Percentiles rank a stretch among this genome's conserved stretches.
Evolutionary conservation across 1,139 yeast species (phyloP).

Genomic region (Kodamaea ohmeri): DNA sequence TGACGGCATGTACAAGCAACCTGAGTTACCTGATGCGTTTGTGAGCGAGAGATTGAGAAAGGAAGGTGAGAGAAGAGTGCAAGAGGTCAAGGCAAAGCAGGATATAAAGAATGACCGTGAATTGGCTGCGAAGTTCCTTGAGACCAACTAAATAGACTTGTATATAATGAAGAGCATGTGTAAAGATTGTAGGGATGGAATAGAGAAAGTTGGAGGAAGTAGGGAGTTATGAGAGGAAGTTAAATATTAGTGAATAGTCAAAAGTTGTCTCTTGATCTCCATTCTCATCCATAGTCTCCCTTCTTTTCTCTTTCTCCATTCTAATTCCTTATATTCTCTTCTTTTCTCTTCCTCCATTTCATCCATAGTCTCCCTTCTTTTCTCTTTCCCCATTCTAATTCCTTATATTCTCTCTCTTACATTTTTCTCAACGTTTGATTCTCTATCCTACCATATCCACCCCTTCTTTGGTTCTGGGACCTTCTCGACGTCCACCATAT

Average conservation of each 20-base stretch:
- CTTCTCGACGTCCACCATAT: conserved; percentile 35
- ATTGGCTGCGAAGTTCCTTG: conserved; percentile 26
- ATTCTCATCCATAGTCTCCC: too few relatives aligned
- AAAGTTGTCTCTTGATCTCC: too few relatives aligned
- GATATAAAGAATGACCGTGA: conserved; percentile 30
- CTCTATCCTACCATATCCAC: conserved; percentile 29
- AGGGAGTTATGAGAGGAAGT: background rate
- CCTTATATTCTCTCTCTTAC: too few relatives aligned
- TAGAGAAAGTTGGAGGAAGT: too few relatives aligned
- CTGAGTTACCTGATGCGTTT: conserved; percentile 69
- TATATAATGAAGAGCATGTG: conserved; percentile 2
- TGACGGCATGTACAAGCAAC: conserved; percentile 74
- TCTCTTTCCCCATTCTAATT: too few relatives aligned
- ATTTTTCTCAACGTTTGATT: background rate
- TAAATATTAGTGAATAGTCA: too few relatives aligned
- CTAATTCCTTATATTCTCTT: too few relatives aligned
- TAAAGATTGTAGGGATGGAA: too few relatives aligned
- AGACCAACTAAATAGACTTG: conserved; percentile 3
- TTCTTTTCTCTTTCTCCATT: too few relatives aligned
- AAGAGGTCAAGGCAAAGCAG: conserved; percentile 22
- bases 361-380: too few relatives aligned
- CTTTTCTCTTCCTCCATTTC: too few relatives aligned
- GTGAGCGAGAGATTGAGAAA: conserved; percentile 52
- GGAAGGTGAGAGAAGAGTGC: conserved; percentile 40
- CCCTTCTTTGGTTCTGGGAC: conserved; percentile 21